Percentiles rank a stretch among this genome's conserved stretches.
phyloP scores from a whole-genome alignment of 2,329 filamentous ascomycete species.

The Juglanconis oblonga region DNA sequence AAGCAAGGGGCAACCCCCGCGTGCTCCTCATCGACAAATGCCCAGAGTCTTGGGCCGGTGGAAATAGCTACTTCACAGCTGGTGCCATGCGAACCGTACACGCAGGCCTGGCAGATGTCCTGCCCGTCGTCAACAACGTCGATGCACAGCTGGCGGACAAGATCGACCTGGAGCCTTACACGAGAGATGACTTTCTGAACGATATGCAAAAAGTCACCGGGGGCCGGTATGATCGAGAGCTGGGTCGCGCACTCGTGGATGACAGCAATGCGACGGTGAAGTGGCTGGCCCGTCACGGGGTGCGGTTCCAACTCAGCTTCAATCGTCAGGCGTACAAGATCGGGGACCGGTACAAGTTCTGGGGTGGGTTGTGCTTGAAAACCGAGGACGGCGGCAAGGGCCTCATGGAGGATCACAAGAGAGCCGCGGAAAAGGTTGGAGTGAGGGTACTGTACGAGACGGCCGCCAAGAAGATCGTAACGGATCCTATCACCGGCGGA shows the following conservation, averaged over 20 bases:
- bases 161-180: conserved; percentile 60
- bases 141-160: conserved; percentile 38
- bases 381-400: conserved; percentile 59
- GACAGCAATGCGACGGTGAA: conserved; percentile 49
- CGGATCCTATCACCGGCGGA: conserved; percentile 27
- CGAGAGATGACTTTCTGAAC: conserved; percentile 46
- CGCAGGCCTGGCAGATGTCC: conserved; percentile 51
- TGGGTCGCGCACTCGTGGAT: conserved; percentile 47
- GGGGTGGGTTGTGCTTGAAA: conserved; percentile 62
- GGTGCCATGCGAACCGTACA: conserved; percentile 60
- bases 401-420: conserved; percentile 47
- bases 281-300: conserved; percentile 54
- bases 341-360: conserved; percentile 60
- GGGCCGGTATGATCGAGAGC: conserved; percentile 47
- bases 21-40: conserved; percentile 60
- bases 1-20: conserved; percentile 23
- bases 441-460: conserved; percentile 46
- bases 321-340: conserved; percentile 65
- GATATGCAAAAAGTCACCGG: conserved; percentile 58
- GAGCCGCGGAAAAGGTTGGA: conserved; percentile 39
- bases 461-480: conserved; percentile 38
- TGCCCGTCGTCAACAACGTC: conserved; percentile 62
- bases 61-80: conserved; percentile 64
- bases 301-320: conserved; percentile 59
- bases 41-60: conserved; percentile 56